phyloP scores from a whole-genome alignment of 2,329 filamentous ascomycete species.

The Ceratocystis variospora region DNA sequence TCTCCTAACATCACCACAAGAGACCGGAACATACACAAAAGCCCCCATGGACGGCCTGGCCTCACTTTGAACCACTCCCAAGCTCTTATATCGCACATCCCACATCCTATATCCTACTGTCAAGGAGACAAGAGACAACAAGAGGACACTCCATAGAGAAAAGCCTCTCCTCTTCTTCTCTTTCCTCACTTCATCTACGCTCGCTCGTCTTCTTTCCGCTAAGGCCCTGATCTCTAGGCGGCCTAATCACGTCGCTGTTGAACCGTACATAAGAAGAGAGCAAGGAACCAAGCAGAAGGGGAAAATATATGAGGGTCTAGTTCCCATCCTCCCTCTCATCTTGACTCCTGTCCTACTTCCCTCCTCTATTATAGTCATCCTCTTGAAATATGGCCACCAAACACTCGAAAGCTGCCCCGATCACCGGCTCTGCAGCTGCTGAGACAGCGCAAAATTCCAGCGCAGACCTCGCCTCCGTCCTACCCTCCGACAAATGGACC shows the following conservation, averaged over 20 bases:
- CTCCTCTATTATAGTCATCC: background rate
- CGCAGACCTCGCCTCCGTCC: constrained; percentile 56
- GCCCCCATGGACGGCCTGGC: background rate
- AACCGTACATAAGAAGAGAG: background rate
- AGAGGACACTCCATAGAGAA: background rate
- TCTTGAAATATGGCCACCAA: background rate
- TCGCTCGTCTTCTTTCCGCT: background rate
- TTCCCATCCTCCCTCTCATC: background rate
- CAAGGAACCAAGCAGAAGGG: background rate
- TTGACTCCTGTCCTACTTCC: background rate
- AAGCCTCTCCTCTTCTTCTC: background rate
- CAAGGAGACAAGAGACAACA: constrained; percentile 1
- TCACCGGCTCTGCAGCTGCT: background rate
- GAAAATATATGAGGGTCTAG: background rate
- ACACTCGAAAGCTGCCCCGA: background rate
- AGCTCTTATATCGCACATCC: background rate
- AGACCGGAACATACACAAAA: background rate
- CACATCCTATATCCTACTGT: background rate
- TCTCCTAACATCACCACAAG: background rate
- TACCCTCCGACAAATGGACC: constrained; percentile 67
- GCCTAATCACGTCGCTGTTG: background rate
- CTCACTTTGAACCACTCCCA: background rate
- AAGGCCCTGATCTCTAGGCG: background rate
- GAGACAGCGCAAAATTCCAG: constrained; percentile 29
- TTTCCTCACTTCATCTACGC: background rate